Conservation (phyloP, 495 filamentous ascomycete species). For the Lentithecium fluviatile region DNA sequence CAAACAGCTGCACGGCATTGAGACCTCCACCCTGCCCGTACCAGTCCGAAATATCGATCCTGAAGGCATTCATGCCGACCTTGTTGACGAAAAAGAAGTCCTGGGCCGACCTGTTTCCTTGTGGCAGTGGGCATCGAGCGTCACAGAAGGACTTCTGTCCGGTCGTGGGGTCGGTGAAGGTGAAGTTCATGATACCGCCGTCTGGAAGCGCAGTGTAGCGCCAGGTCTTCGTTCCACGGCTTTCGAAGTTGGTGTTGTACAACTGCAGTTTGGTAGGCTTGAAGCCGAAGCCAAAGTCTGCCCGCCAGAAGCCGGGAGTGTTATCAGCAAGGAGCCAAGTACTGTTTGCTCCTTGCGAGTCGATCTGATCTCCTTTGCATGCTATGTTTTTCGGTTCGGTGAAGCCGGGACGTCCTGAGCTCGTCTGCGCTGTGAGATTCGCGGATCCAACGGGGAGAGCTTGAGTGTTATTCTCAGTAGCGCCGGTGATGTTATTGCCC, state of each 20-base stretch:
- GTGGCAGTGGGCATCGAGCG: constrained; percentile 73
- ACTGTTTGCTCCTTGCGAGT: constrained; percentile 59
- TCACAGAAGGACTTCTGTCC: constrained; percentile 68
- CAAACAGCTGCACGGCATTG: constrained; percentile 85
- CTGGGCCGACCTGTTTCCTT: constrained; percentile 63
- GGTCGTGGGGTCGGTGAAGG: constrained; percentile 74
- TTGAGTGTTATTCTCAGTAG: constrained; percentile 63
- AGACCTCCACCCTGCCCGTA: constrained; percentile 87
- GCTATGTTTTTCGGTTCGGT: constrained; percentile 79
- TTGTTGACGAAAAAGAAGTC: constrained; percentile 88
- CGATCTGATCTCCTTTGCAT: constrained; percentile 65
- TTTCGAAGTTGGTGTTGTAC: constrained; percentile 84
- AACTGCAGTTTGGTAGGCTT: constrained; percentile 80
- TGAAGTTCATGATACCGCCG: constrained; percentile 94
- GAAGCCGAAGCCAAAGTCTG: constrained; percentile 77
- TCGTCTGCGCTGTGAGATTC: constrained; percentile 64
- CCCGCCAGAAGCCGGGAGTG: constrained; percentile 78
- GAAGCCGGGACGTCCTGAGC: constrained; percentile 62
- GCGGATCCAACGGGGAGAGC: constrained; percentile 80
- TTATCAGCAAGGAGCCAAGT: constrained; percentile 86
- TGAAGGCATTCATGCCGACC: constrained; percentile 85
- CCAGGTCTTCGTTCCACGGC: constrained; percentile 82
- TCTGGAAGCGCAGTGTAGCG: constrained; percentile 78
- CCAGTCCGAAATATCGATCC: constrained; percentile 78
- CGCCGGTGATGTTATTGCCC: constrained; percentile 73